Percentiles rank a stretch among this genome's conserved stretches.
Conservation (phyloP, 768 basidiomycete genomes). For the Amanita pallidorosea region DNA sequence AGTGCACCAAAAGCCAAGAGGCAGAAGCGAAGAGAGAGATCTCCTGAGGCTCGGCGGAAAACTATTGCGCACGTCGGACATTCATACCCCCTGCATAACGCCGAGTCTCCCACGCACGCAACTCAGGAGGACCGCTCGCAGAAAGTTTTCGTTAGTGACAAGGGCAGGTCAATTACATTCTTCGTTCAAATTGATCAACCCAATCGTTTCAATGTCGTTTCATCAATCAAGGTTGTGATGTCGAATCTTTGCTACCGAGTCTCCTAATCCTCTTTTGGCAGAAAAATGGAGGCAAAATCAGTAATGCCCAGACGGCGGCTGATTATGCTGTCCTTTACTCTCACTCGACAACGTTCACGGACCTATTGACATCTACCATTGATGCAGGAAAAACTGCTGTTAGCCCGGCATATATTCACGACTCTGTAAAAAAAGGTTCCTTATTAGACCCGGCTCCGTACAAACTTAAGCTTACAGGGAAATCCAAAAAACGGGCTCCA, state of each 20-base stretch:
- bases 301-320: conserved; percentile 39
- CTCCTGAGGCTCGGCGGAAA: conserved; percentile 1
- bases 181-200: conserved; percentile 62
- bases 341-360: conserved; percentile 38
- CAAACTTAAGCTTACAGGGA: conserved; percentile 21
- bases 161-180: conserved; percentile 38
- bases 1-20: conserved; percentile 3
- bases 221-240: conserved; percentile 44
- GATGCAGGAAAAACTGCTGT: conserved; percentile 35
- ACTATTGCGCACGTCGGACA: not conserved
- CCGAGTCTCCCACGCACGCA: not conserved
- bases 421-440: conserved; percentile 32
- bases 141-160: conserved; percentile 31
- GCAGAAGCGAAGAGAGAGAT: conserved; percentile 5
- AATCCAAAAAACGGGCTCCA: conserved; percentile 12
- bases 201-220: conserved; percentile 37
- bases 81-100: not conserved
- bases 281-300: conserved; percentile 60
- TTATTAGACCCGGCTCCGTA: conserved; percentile 38
- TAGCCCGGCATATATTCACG: conserved; percentile 39
- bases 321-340: conserved; percentile 51
- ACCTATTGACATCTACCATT: conserved; percentile 25
- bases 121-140: conserved; percentile 6
- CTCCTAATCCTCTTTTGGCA: conserved; percentile 15
- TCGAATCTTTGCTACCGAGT: not conserved